These are phyloP conservation scores for Colletotrichum australisinense DNA, from an alignment of 2,329 filamentous ascomycete genomes.

Conservation along the genomic window DNA sequence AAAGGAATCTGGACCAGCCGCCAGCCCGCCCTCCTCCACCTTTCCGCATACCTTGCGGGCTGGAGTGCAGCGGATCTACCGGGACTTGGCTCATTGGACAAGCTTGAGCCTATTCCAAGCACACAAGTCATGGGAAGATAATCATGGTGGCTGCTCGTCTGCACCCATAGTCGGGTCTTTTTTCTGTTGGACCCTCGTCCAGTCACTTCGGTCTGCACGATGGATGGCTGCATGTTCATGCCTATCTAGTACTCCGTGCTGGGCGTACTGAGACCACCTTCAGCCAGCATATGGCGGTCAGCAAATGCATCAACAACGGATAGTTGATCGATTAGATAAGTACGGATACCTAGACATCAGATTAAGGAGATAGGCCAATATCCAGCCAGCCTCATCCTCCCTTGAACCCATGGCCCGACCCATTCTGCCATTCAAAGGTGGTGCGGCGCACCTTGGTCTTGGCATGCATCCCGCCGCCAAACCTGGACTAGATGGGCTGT, in stretches of 20 bases:
- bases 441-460: background rate
- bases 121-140: background rate
- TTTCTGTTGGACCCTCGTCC: constrained; percentile 9
- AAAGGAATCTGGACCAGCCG: constrained; percentile 15
- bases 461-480: background rate
- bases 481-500: constrained; percentile 2
- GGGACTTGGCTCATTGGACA: constrained; percentile 16
- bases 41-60: background rate
- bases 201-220: background rate
- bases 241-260: no score
- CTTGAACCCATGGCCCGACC: background rate
- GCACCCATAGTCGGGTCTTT: background rate
- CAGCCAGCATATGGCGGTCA: constrained; percentile 5
- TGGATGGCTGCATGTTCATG: background rate
- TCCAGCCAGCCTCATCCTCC: constrained; percentile 12
- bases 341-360: background rate
- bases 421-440: background rate
- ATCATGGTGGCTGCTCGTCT: constrained; percentile 9
- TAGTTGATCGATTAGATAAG: background rate
- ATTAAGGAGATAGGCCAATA: background rate
- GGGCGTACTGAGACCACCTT: no score
- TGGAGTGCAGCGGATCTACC: constrained; percentile 29
- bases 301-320: background rate
- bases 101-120: background rate
- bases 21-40: constrained; percentile 7